Percentiles rank a stretch among this genome's conserved stretches.
Conservation (phyloP, 805 yeast genomes). For the Candida montana region DNA sequence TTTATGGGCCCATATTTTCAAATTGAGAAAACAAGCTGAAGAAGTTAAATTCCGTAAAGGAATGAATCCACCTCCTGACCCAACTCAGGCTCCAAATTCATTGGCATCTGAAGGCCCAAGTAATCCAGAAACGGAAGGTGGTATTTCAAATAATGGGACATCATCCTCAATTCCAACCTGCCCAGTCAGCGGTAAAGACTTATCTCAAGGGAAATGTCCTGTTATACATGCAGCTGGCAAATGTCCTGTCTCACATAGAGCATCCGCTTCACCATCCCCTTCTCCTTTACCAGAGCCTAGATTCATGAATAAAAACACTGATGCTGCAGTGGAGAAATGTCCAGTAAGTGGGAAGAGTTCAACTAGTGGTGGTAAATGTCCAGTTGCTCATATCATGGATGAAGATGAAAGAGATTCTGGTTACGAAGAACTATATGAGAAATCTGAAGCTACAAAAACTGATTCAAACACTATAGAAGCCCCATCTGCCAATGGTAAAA, state of each 20-base stretch:
- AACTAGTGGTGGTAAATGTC: constrained; percentile 16
- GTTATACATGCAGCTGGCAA: constrained; percentile 19
- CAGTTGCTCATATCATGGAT: constrained; percentile 19
- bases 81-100: background rate
- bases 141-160: background rate
- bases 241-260: constrained; percentile 25
- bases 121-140: background rate
- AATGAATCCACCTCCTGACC: background rate
- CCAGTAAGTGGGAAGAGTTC: constrained; percentile 19
- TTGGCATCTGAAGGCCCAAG: background rate
- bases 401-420: background rate
- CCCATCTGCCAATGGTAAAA: background rate
- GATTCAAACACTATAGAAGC: background rate
- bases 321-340: constrained; percentile 8
- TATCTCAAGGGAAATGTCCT: constrained; percentile 23
- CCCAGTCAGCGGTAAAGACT: constrained; percentile 14
- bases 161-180: constrained; percentile 7
- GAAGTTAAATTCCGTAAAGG: constrained; percentile 17
- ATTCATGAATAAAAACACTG: background rate
- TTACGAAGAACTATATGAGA: background rate
- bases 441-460: background rate
- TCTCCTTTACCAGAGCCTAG: constrained; percentile 2
- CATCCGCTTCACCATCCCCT: constrained; percentile 2
- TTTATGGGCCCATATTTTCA: constrained; percentile 46
- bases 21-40: constrained; percentile 33